A percentile compares a stretch with the other conserved stretches of the same genome.
phyloP scores from a whole-genome alignment of 1,284 basidiomycete species.

The Termitomyces sp. region DNA sequence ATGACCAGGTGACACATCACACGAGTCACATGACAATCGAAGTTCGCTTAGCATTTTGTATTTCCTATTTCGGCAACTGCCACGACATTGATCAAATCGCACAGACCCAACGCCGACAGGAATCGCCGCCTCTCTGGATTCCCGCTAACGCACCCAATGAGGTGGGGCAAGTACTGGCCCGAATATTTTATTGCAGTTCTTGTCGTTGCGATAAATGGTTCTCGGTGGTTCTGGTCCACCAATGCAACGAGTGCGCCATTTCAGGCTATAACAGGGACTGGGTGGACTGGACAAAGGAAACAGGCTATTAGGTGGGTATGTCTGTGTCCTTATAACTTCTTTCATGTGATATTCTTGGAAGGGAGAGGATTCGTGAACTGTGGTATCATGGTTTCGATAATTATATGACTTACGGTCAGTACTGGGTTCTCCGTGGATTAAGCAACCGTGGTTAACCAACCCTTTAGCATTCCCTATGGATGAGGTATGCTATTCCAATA shows the following conservation, averaged over 20 bases:
- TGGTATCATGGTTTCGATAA: constrained; percentile 82
- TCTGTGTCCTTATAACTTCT: not conserved
- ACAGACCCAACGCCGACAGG: not conserved
- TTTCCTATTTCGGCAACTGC: constrained; percentile 12
- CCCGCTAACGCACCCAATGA: constrained; percentile 41
- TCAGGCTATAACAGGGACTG: constrained; percentile 31
- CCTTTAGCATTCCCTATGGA: constrained; percentile 73
- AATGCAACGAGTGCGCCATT: constrained; percentile 32
- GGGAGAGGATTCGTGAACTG: constrained; percentile 65
- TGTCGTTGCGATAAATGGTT: constrained; percentile 41
- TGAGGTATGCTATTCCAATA: constrained; percentile 44
- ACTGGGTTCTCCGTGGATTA: not conserved
- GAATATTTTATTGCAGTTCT: constrained; percentile 47
- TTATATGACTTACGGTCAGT: constrained; percentile 74
- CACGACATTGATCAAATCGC: constrained; percentile 15
- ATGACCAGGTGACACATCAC: not conserved
- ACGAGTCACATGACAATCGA: constrained; percentile 11
- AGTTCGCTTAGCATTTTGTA: not conserved
- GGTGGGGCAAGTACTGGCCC: constrained; percentile 60
- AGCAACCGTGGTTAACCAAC: constrained; percentile 7
- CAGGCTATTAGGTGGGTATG: constrained; percentile 51
- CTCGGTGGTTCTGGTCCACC: constrained; percentile 35
- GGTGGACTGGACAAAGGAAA: constrained; percentile 61
- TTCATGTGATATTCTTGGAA: constrained; percentile 25
- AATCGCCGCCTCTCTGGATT: constrained; percentile 1